Evolutionary conservation across 768 basidiomycete species (phyloP).

Genomic region (Lentinus tigrinus): DNA sequence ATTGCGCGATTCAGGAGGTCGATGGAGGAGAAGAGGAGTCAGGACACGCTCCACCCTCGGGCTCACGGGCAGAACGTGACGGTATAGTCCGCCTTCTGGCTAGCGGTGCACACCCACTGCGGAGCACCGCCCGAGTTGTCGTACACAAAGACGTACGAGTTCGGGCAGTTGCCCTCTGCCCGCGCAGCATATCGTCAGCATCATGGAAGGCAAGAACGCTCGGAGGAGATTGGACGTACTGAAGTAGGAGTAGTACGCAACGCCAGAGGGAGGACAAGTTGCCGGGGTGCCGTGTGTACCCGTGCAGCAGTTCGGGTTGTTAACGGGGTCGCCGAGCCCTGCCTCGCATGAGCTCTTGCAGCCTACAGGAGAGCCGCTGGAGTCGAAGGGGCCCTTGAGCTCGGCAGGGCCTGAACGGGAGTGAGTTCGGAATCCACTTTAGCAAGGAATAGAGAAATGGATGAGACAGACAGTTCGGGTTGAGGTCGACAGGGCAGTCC

Average conservation of each 20-base stretch:
- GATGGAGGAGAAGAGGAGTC: too few relatives aligned
- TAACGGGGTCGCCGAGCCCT: constrained; percentile 39
- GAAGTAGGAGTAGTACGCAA: constrained; percentile 44
- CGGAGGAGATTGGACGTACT: constrained; percentile 33
- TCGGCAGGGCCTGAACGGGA: constrained; percentile 29
- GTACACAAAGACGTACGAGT: constrained; percentile 51
- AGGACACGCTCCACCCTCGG: too few relatives aligned
- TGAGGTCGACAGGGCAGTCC: constrained; percentile 37
- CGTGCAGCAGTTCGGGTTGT: constrained; percentile 67
- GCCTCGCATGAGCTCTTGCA: constrained; percentile 45
- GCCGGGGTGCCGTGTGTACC: constrained; percentile 49
- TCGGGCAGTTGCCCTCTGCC: constrained; percentile 44
- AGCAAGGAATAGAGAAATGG: background rate
- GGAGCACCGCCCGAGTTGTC: constrained; percentile 48
- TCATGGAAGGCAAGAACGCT: too few relatives aligned
- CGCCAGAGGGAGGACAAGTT: constrained; percentile 54
- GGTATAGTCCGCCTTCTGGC: constrained; percentile 40
- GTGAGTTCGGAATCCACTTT: background rate
- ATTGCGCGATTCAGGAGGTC: too few relatives aligned
- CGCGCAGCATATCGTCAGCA: background rate
- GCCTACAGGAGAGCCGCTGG: constrained; percentile 37
- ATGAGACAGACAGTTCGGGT: constrained; percentile 28
- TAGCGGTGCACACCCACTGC: constrained; percentile 42
- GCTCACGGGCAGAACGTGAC: constrained; percentile 45
- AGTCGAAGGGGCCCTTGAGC: constrained; percentile 36